phyloP scores from a whole-genome alignment of 495 filamentous ascomycete genomes.

The Stereocaulon alpinum region DNA sequence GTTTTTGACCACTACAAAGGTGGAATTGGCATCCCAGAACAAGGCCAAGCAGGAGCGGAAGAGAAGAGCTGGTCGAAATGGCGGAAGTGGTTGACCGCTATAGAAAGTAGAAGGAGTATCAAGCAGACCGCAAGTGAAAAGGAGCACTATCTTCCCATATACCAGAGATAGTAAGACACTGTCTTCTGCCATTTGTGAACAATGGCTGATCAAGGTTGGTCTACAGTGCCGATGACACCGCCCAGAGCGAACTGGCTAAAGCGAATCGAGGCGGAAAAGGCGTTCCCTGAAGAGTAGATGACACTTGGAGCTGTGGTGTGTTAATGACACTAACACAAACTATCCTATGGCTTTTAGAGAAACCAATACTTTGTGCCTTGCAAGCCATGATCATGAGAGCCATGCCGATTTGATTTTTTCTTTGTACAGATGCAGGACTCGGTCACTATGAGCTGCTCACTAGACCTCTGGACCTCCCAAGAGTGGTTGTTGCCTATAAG shows the following conservation, averaged over 20 bases:
- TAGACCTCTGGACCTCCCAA: too few species aligned
- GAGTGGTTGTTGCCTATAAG: too few species aligned
- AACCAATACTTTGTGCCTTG: too few species aligned
- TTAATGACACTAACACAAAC: too few species aligned
- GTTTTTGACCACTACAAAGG: constrained; percentile 65
- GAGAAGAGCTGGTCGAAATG: constrained; percentile 50
- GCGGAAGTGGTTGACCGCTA: constrained; percentile 48
- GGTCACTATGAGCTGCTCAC: too few species aligned
- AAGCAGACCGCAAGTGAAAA: constrained; percentile 51
- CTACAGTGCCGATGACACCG: constrained; percentile 50
- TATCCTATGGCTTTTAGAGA: too few species aligned
- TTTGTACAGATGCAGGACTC: too few species aligned
- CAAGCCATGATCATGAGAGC: too few species aligned
- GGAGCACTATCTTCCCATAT: constrained; percentile 52
- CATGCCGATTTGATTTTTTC: too few species aligned
- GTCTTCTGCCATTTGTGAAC: neutral
- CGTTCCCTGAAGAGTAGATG: neutral
- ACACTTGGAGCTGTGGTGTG: too few species aligned
- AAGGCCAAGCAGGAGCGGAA: constrained; percentile 37
- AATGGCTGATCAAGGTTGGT: neutral
- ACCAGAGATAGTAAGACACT: constrained; percentile 44
- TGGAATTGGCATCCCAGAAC: constrained; percentile 46
- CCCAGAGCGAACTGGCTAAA: constrained; percentile 58
- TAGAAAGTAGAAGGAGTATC: constrained; percentile 46
- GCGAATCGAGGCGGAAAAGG: constrained; percentile 48